A percentile compares a stretch with the other conserved stretches of the same genome.
Evolutionary conservation across 116 monocot genomes (phyloP).

Genomic region (Zostera marina): DNA sequence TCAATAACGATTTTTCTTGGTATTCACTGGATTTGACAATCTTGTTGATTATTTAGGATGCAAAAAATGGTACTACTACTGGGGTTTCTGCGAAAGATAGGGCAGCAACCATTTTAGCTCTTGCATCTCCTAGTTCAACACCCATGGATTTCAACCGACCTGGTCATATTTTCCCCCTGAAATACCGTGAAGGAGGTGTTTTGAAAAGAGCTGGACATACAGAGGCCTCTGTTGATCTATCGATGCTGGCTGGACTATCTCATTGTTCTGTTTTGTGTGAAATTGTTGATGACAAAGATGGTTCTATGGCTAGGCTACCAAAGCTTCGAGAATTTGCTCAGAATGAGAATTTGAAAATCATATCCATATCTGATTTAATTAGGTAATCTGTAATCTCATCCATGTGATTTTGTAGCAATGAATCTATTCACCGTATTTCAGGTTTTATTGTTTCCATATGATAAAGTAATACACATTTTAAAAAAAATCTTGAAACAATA

Average conservation of each 20-base stretch:
- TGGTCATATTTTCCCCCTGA: constrained; percentile 94
- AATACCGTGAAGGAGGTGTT: constrained; percentile 90
- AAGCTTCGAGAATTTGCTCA: constrained; percentile 76
- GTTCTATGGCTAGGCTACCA: constrained; percentile 92
- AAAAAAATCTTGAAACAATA: no score
- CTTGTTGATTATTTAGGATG: constrained; percentile 52
- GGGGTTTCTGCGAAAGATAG: constrained; percentile 97
- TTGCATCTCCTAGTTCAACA: constrained; percentile 65
- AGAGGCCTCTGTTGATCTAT: constrained; percentile 91
- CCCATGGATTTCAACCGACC: constrained; percentile 88
- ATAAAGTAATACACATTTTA: no score
- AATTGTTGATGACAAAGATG: constrained; percentile 88
- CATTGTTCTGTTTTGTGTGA: constrained; percentile 80
- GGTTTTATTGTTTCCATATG: no score
- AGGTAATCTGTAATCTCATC: constrained; percentile 46
- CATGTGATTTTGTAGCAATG: neutral
- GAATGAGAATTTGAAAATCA: constrained; percentile 75
- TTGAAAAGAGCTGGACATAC: constrained; percentile 96
- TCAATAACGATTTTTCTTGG: neutral
- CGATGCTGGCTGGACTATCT: constrained; percentile 65
- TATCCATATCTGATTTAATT: constrained; percentile 88
- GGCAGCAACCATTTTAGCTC: constrained; percentile 56
- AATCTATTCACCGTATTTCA: neutral
- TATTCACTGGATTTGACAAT: neutral
- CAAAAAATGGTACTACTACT: constrained; percentile 83